Evolutionary conservation across 495 filamentous ascomycete genomes (phyloP), one percentile per base, ranked within the genome.

Genomic region (Lepidopterella palustris): DNA sequence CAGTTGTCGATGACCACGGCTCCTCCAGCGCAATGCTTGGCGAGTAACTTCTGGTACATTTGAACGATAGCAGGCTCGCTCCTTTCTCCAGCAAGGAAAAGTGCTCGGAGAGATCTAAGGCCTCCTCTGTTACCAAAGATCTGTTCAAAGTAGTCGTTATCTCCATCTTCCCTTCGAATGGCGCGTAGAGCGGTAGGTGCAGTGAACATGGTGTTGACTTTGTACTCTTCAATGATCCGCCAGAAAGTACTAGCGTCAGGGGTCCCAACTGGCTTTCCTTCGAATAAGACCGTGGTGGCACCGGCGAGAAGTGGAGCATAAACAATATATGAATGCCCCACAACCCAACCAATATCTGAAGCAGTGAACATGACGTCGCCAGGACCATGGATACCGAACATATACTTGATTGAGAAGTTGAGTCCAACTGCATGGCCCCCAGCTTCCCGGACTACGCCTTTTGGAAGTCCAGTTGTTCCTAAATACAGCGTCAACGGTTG

Each of bases 221-320:
- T 85, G 74, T 96, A 85, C 64, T 92, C 87, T 63, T 88, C 86
- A 23, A 95, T 70, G 21, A 96, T 83, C 2, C 92, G 79, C 90
- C 90, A 97, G 73, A 96, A 92, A 0, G 86, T 86, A 6, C 87
- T 84, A 13, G 89, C 88, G 62, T 95, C 83, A 0, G 92, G 92
- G 0, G 92, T 97, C 3, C 91, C 92, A 28, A 96, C 76, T 2
- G 92, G 92, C 61, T 96, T 96, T 2, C 92, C 92, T 74, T 96
- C 92, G 68, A 89, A 96, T 1, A 96, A 78, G 15, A 97, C 82
- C 0, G 90, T 93, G 4, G 92, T 86, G 4, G 90, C 91, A 8
- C 92, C 91, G 3, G 85, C 81, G 4, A 97, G 81, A 10, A 97
- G 78, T 5, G 88, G 89, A 11, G 82, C 88, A 70, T 96, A 97